Evolutionary conservation across 139 green algal species (phyloP).

Genomic region (Coccomyxa sp.): DNA sequence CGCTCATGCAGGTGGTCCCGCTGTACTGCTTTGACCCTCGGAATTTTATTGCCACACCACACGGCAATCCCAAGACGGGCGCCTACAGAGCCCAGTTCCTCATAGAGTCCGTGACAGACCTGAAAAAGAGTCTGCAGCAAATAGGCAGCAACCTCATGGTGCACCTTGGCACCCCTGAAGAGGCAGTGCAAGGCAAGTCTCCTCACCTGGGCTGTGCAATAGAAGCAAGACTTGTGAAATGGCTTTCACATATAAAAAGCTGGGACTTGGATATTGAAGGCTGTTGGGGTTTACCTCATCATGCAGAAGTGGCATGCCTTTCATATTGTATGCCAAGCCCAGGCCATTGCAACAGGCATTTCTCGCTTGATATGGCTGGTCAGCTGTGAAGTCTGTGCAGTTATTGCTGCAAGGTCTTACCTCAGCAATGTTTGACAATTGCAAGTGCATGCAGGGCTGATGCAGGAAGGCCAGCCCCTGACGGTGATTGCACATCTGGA

Average conservation of each 20-base stretch:
- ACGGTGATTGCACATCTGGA: slow-evolving; percentile 70
- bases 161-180: slow-evolving; percentile 10
- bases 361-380: too few relatives aligned
- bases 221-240: background rate
- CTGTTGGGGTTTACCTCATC: too few relatives aligned
- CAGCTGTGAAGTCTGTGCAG: background rate
- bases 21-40: slow-evolving; percentile 91
- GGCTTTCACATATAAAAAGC: too few relatives aligned
- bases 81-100: slow-evolving; percentile 73
- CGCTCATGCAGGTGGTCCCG: slow-evolving; percentile 72
- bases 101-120: slow-evolving; percentile 75
- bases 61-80: slow-evolving; percentile 65
- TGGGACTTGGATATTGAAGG: too few relatives aligned
- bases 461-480: background rate
- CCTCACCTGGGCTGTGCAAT: background rate
- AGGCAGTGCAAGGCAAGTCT: slow-evolving; percentile 15
- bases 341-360: too few relatives aligned
- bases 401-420: background rate
- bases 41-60: slow-evolving; percentile 46
- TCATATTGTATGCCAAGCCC: too few relatives aligned
- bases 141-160: slow-evolving; percentile 22
- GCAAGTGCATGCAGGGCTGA: slow-evolving; percentile 12
- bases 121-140: slow-evolving; percentile 43
- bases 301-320: too few relatives aligned
- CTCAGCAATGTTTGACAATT: background rate